Percentiles rank a stretch among this genome's conserved stretches.
Evolutionary conservation across 805 yeast genomes (phyloP).

Genomic region (Kodamaea restingae): DNA sequence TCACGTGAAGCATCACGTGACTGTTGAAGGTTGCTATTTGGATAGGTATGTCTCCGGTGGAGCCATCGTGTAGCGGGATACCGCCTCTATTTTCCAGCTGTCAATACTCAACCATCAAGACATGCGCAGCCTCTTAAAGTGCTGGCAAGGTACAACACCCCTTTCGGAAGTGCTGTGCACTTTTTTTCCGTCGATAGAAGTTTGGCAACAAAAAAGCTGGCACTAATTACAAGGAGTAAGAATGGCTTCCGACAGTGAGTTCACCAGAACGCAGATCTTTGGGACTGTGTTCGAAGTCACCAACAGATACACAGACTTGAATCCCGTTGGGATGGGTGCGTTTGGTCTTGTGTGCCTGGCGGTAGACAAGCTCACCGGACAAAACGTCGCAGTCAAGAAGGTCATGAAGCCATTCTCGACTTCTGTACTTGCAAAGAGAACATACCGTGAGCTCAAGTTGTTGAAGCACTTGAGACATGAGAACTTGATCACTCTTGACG

Average conservation of each 20-base stretch:
- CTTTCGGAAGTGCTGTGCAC: background rate
- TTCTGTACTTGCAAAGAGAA: slow-evolving; percentile 90
- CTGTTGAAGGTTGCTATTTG: no score
- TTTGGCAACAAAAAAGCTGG: slow-evolving; percentile 2
- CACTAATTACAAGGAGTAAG: slow-evolving; percentile 2
- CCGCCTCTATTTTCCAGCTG: no score
- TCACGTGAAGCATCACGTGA: no score
- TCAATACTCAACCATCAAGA: no score
- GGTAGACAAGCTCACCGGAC: slow-evolving; percentile 81
- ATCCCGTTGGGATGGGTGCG: slow-evolving; percentile 99
- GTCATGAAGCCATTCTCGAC: slow-evolving; percentile 97
- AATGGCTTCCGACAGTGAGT: slow-evolving; percentile 44
- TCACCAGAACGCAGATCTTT: slow-evolving; percentile 80
- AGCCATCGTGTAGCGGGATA: no score
- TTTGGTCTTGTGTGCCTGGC: slow-evolving; percentile 98
- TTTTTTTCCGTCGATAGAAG: background rate
- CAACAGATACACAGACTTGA: slow-evolving; percentile 80
- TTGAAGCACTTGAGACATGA: slow-evolving; percentile 93
- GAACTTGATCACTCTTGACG: slow-evolving; percentile 87
- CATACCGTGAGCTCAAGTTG: slow-evolving; percentile 91
- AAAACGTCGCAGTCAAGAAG: slow-evolving; percentile 94
- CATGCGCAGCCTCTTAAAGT: no score
- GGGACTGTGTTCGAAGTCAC: slow-evolving; percentile 96
- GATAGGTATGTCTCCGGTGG: no score
- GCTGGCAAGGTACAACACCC: background rate